Base-by-base conservation (phyloP, 78 protist species). In the Isochrysis galbana region DNA sequence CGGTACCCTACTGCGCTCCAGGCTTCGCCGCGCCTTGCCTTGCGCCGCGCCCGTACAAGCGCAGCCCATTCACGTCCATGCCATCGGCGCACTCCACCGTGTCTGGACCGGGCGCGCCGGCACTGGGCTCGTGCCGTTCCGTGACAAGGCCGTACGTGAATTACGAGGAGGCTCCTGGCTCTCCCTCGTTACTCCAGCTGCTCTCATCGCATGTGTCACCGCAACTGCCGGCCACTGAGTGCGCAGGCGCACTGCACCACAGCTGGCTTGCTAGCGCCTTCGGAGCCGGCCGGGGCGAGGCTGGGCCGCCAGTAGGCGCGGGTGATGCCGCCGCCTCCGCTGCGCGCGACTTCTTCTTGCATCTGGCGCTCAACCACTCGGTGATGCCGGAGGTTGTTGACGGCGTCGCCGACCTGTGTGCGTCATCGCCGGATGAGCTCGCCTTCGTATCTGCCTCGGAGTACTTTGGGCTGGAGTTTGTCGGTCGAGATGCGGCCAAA, bases 381-480 rank as follows among this genome's bases (percentile, higher is more conserved):
- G 84, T 77, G 84, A 77, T 77, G 84, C 22, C 39, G 34, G 84
- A 77, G 84, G 32, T 0, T 19, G 80, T 70, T 23, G 41, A 34
- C 1, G 84, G 84, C 32, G 0, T 14, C 17, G 36, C 14, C 34
- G 47, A 77, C n/a, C 84, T 77, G 32, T 1, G 7, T 39, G 48
- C 87, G 0, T 45, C 98, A 34, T 98, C 99, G 87, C 98, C 99
- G 21, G 98, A 98, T 91, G 99, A 97, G 78, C 90, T 26, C 26
- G 98, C 98, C 29, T 69, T 97, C 2, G 97, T 97, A 26, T 42
- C 34, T 5, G 96, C 96, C 39, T 47, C 87, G 3, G 61, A 45
- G 86, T 36, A 41, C 86, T 36, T 77, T 14, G 51, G 86, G n/a
- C 3, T 77, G 29, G 86, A 77, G 47, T 41, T 77, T 21, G n/a